Evolutionary conservation across 2,329 filamentous ascomycete genomes (phyloP).

Genomic region (Cytospora mali): DNA sequence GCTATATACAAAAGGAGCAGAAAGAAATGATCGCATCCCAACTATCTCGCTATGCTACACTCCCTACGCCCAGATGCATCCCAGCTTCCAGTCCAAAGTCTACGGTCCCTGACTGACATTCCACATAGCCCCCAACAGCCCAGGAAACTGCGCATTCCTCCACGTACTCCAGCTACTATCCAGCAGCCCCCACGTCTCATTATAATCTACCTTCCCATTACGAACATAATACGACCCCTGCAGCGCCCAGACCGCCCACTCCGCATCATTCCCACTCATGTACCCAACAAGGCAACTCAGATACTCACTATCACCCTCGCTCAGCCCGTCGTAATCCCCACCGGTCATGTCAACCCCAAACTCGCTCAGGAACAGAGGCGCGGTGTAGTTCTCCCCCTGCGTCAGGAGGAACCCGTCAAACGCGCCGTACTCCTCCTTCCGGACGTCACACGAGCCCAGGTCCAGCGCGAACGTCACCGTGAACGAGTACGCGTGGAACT

Average conservation of each 20-base stretch:
- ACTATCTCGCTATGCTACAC: neutral
- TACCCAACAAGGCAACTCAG: constrained; percentile 55
- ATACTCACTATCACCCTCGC: constrained; percentile 49
- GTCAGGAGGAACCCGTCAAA: constrained; percentile 56
- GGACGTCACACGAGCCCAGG: constrained; percentile 46
- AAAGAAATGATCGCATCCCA: neutral
- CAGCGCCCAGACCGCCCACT: constrained; percentile 62
- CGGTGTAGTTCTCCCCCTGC: constrained; percentile 50
- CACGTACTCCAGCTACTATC: constrained; percentile 42
- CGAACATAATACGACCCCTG: constrained; percentile 62
- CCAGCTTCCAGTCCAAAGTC: constrained; percentile 19
- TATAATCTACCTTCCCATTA: constrained; percentile 50
- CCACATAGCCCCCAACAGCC: constrained; percentile 43
- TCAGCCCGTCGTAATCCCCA: constrained; percentile 45
- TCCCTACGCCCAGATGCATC: neutral
- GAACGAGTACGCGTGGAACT: constrained; percentile 61
- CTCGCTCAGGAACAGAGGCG: constrained; percentile 60
- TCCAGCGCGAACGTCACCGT: constrained; percentile 50
- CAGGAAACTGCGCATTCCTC: constrained; percentile 42
- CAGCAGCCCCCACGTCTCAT: constrained; percentile 57
- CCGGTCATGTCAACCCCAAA: constrained; percentile 57
- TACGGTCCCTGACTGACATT: constrained; percentile 45
- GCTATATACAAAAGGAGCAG: neutral
- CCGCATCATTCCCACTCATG: constrained; percentile 57
- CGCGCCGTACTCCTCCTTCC: constrained; percentile 48